Conservation (phyloP, 768 basidiomycete genomes). For the Lepiota brunneoincarnata region DNA sequence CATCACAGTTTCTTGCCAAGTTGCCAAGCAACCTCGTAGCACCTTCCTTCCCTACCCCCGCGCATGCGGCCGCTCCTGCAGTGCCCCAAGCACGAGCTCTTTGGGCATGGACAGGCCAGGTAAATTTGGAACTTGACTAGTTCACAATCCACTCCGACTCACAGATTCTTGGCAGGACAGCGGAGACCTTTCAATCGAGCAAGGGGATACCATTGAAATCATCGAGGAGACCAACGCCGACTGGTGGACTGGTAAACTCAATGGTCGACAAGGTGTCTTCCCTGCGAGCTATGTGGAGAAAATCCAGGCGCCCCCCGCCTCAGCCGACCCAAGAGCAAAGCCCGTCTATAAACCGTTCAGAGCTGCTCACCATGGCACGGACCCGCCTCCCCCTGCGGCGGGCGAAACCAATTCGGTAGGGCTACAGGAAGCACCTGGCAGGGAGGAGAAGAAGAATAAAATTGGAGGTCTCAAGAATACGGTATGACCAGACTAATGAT, state of each 20-base stretch:
- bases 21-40: slow-evolving; percentile 28
- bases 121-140: slow-evolving; percentile 24
- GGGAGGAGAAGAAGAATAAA: slow-evolving; percentile 55
- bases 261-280: slow-evolving; percentile 71
- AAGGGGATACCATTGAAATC: slow-evolving; percentile 78
- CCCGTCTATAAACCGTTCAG: slow-evolving; percentile 41
- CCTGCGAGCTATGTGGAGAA: slow-evolving; percentile 76
- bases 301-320: slow-evolving; percentile 22
- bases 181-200: slow-evolving; percentile 75
- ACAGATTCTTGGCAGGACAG: slow-evolving; percentile 48
- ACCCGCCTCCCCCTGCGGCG: slow-evolving; percentile 33
- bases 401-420: slow-evolving; percentile 38
- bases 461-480: slow-evolving; percentile 57
- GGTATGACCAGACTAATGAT: slow-evolving; percentile 27
- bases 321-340: slow-evolving; percentile 21
- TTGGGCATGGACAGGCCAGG: slow-evolving; percentile 60
- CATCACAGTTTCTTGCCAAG: slow-evolving; percentile 45
- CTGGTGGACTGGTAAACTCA: slow-evolving; percentile 79
- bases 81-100: slow-evolving; percentile 47
- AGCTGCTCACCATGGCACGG: slow-evolving; percentile 38
- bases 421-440: slow-evolving; percentile 39
- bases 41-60: slow-evolving; percentile 6
- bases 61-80: slow-evolving; percentile 18
- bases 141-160: not conserved
- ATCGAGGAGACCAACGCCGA: slow-evolving; percentile 78